phyloP scores from a whole-genome alignment of 1,284 basidiomycete species.

The Ustilago hordei region DNA sequence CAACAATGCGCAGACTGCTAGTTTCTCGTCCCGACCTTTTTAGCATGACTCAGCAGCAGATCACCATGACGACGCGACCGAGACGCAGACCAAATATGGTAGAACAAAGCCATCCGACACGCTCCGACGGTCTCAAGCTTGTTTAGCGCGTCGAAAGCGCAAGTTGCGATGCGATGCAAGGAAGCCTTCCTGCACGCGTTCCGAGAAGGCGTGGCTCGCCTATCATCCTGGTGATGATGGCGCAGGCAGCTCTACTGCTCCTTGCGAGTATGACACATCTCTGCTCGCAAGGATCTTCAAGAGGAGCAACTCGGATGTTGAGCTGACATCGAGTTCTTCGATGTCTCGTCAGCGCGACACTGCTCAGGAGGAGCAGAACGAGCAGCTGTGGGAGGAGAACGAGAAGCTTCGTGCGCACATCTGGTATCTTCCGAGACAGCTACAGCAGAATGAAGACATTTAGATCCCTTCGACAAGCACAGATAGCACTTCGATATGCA shows the following conservation, averaged over 20 bases:
- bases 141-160: conserved; percentile 39
- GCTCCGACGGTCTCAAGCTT: conserved; percentile 40
- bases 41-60: conserved; percentile 1
- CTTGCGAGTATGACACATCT: conserved; percentile 42
- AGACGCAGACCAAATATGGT: background rate
- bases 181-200: conserved; percentile 44
- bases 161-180: conserved; percentile 44
- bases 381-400: conserved; percentile 13
- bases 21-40: background rate
- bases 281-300: conserved; percentile 39
- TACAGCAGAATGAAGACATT: background rate
- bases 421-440: conserved; percentile 9
- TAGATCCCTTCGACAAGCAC: background rate
- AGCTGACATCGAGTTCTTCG: background rate
- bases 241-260: background rate
- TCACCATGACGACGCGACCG: conserved; percentile 11
- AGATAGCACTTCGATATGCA: background rate
- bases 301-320: conserved; percentile 9
- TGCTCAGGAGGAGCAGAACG: conserved; percentile 2
- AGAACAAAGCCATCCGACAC: conserved; percentile 23
- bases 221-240: conserved; percentile 18
- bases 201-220: conserved; percentile 36
- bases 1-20: background rate
- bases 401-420: conserved; percentile 31
- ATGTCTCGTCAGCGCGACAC: background rate